These are phyloP conservation scores for Fusarium nurragi DNA, from an alignment of 2,329 filamentous ascomycete species.

Conservation along the genomic window DNA sequence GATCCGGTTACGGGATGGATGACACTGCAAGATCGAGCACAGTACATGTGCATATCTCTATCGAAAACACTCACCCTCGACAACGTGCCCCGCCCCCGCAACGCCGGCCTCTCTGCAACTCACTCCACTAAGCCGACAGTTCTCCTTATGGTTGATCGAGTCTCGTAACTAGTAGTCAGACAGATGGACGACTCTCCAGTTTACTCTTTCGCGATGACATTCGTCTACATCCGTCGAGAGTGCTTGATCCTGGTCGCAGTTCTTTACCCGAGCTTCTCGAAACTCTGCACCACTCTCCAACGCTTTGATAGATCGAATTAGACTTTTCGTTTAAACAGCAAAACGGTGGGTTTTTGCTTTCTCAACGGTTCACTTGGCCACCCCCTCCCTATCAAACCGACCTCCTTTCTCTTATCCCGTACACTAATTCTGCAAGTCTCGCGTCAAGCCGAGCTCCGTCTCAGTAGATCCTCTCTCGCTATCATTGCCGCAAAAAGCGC, in stretches of 20 bases:
- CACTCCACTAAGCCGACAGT: constrained; percentile 32
- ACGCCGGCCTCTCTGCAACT: constrained; percentile 22
- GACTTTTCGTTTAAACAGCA: constrained; percentile 8
- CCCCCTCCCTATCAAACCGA: not conserved
- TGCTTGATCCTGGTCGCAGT: not conserved
- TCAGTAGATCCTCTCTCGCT: not conserved
- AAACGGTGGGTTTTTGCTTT: constrained; percentile 10
- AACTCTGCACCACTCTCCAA: not conserved
- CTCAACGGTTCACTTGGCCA: constrained; percentile 13
- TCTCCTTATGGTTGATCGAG: not conserved
- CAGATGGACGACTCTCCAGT: not conserved
- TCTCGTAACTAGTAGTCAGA: not conserved
- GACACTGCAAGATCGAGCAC: constrained; percentile 28
- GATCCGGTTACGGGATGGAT: constrained; percentile 21
- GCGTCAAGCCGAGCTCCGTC: not conserved
- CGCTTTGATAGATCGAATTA: constrained; percentile 1
- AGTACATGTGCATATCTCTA: constrained; percentile 18
- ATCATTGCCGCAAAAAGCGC: not conserved
- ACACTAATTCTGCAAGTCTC: not conserved
- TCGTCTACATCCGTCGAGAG: not conserved
- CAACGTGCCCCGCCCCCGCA: constrained; percentile 35
- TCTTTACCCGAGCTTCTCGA: not conserved
- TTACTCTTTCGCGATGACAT: not conserved
- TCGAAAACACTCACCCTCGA: constrained; percentile 3
- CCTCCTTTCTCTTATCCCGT: not conserved